These are phyloP conservation scores for Rutstroemia sp. DNA, from an alignment of 2,329 filamentous ascomycete species.

Conservation along the genomic window DNA sequence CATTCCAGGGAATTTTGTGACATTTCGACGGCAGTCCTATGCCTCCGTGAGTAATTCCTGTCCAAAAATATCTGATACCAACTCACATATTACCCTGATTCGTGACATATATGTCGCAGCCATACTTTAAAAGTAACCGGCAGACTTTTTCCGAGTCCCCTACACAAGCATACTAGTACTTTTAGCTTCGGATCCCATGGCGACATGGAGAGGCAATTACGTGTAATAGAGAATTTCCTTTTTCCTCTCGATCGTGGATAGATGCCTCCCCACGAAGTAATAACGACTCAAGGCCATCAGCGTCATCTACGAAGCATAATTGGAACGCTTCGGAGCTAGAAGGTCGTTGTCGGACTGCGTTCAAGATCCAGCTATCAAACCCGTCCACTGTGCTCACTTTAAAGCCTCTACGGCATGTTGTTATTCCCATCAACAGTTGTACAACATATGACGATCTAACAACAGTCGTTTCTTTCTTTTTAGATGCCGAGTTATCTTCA, in stretches of 20 bases:
- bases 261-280: constrained; percentile 8
- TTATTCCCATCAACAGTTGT: constrained; percentile 5
- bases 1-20: too few relatives aligned
- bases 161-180: too few relatives aligned
- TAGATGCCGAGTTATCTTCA: neutral
- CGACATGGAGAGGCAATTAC: neutral
- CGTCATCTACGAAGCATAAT: neutral
- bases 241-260: constrained; percentile 2
- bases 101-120: too few relatives aligned
- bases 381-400: neutral
- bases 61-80: too few relatives aligned
- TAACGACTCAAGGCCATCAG: constrained; percentile 2
- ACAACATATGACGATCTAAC: neutral
- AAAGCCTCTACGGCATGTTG: constrained; percentile 9
- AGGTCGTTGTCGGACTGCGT: constrained; percentile 4
- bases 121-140: too few relatives aligned
- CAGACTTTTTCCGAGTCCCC: too few relatives aligned
- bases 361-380: constrained; percentile 3
- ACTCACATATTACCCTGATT: too few relatives aligned
- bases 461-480: neutral
- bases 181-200: too few relatives aligned
- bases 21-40: neutral
- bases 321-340: neutral
- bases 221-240: constrained; percentile 6
- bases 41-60: neutral